Evolutionary conservation across 805 yeast genomes (phyloP), one percentile per base, ranked within the genome.

Genomic region (Saccharomycopsis fodiens): DNA sequence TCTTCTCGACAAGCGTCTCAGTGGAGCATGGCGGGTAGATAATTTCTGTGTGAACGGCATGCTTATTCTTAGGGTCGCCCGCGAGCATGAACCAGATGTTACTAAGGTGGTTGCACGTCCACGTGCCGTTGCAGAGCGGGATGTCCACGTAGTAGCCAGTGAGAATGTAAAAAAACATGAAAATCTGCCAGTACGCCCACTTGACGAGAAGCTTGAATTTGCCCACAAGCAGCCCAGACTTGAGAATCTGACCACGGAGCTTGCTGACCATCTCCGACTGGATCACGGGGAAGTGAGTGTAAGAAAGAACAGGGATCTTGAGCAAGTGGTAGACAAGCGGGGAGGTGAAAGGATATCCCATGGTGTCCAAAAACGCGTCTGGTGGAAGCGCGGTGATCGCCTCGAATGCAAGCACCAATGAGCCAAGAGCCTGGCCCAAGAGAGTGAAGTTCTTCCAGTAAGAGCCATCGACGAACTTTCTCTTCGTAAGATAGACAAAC

Each of bases 241-340:
- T 34, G 4, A 17, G 8, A 55, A 35, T 58, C 47, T 45, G 50
- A 13, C 58, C 60, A 42, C 64, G 65, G 51, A 84, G 63, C 54
- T 82, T 82, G 41, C 66, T 66, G 52, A 88, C 66, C 99, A 93
- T 93, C 54, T 91, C 97, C 22, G 68, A 64, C 36, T 95, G 94
- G 29, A 93, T 79, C 15, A 89, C 76, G 1, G 99, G 99, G 66
- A 85, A 93, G 64, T 93, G 99, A n/a, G 87, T 85, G 58, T 93
- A 93, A 1, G 96, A 78, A 20, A 83, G 65, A 22, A 93, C 73
- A 0, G 98, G 98, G 23, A 87, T 66, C 50, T 73, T 71, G 31
- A 85, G 68, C 39, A 77, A 63, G 52, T 67, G 58, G 19, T 72
- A 61, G 0, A 85, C 78, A 19, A 82, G 58, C 1, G 86, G 85